Conservation (phyloP, 345 rosid species). For the Citrus reticulata region DNA sequence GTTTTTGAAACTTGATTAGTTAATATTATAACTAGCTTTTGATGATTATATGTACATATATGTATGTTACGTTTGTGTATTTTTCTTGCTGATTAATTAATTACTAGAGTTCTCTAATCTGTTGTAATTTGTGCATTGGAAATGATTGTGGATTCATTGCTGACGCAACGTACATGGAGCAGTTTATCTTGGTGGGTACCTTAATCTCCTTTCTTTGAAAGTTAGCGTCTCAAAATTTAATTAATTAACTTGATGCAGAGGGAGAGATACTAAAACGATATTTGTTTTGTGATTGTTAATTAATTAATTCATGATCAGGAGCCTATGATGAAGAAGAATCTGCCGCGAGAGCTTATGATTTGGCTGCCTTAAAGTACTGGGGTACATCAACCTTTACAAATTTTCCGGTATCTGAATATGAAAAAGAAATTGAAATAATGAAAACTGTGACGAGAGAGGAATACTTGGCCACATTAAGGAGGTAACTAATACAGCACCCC, state of each 20-base stretch:
- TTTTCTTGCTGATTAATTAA: background rate
- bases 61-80: background rate
- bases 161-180: background rate
- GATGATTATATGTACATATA: background rate
- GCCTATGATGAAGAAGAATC: constrained; percentile 48
- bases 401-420: constrained; percentile 35
- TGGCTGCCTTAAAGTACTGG: constrained; percentile 44
- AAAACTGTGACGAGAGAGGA: constrained; percentile 32
- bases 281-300: background rate
- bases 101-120: background rate
- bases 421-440: constrained; percentile 36
- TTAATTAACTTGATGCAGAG: no score
- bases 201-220: background rate
- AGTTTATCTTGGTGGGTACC: constrained; percentile 36
- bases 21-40: background rate
- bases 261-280: background rate
- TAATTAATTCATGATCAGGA: constrained; percentile 10
- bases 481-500: constrained; percentile 7
- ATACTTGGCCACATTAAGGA: constrained; percentile 34
- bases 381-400: constrained; percentile 32
- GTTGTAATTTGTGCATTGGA: background rate
- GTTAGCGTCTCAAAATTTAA: background rate
- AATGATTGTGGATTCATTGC: background rate
- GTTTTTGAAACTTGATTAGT: background rate
- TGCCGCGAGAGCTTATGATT: constrained; percentile 42